phyloP scores from a whole-genome alignment of 371 early-diverging fungal genomes.

The Encephalitozoon cuniculi region DNA sequence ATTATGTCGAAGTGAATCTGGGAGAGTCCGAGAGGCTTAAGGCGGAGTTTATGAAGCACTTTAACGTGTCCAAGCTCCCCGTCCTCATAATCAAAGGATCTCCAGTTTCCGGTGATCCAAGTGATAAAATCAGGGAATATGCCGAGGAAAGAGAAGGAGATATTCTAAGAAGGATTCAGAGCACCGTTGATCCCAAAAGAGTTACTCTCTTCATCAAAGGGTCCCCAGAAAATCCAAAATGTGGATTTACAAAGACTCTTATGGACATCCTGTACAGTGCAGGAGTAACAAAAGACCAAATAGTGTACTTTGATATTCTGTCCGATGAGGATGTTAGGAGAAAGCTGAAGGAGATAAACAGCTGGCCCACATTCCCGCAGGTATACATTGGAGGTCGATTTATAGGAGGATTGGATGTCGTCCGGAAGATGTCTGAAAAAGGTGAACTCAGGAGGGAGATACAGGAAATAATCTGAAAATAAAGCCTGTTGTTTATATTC shows the following conservation, averaged over 20 bases:
- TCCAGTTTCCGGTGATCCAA: neutral
- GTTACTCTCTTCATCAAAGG: constrained; percentile 87
- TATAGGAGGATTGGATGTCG: constrained; percentile 86
- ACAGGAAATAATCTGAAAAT: neutral
- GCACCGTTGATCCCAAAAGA: constrained; percentile 61
- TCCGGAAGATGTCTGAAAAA: constrained; percentile 66
- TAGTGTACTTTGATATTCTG: constrained; percentile 71
- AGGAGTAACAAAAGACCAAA: constrained; percentile 1
- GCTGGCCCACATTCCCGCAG: constrained; percentile 95
- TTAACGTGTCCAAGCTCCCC: constrained; percentile 16
- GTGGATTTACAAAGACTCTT: constrained; percentile 54
- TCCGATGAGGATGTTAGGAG: constrained; percentile 67
- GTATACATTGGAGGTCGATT: constrained; percentile 87
- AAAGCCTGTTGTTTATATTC: neutral
- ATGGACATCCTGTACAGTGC: constrained; percentile 24
- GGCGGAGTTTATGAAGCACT: constrained; percentile 19
- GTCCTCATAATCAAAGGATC: neutral
- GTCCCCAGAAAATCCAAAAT: constrained; percentile 49
- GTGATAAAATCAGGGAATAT: neutral
- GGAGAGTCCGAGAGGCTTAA: neutral
- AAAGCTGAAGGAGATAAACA: constrained; percentile 68
- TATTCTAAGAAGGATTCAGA: constrained; percentile 20
- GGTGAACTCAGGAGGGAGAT: neutral
- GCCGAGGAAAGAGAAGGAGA: constrained; percentile 14
- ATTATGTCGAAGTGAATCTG: constrained; percentile 23